These are phyloP conservation scores for Erodium trifolium DNA, from an alignment of 441 rosid genomes.

Conservation along the genomic window DNA sequence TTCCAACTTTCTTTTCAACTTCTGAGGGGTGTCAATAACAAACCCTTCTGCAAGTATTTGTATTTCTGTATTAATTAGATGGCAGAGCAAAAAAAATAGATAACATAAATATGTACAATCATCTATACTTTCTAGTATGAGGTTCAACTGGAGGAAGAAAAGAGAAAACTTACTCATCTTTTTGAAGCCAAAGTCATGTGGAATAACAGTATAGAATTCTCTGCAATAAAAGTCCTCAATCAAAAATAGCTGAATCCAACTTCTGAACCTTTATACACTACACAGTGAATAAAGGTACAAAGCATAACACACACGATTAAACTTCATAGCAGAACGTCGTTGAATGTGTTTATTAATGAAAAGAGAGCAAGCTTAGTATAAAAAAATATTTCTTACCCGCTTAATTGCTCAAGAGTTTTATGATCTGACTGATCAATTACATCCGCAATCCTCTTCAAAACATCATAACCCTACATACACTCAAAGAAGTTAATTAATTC, in stretches of 20 bases:
- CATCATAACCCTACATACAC: slow-evolving; percentile 66
- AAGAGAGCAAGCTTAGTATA: background rate
- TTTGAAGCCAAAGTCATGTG: slow-evolving; percentile 83
- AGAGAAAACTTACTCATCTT: slow-evolving; percentile 58
- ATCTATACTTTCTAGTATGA: background rate
- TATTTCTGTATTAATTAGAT: slow-evolving; percentile 15
- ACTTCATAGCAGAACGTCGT: background rate
- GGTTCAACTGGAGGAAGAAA: slow-evolving; percentile 11
- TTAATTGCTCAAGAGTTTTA: slow-evolving; percentile 56
- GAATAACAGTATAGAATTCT: slow-evolving; percentile 81
- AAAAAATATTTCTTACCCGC: slow-evolving; percentile 50
- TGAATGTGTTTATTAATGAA: background rate
- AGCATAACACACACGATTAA: background rate
- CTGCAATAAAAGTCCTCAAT: slow-evolving; percentile 34
- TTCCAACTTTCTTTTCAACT: slow-evolving; percentile 74
- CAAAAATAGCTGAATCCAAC: slow-evolving; percentile 10
- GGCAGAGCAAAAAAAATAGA: background rate
- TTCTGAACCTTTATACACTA: slow-evolving; percentile 4
- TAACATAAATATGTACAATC: background rate
- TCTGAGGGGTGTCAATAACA: slow-evolving; percentile 76
- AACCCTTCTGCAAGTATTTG: slow-evolving; percentile 61
- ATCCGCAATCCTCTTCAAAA: slow-evolving; percentile 66
- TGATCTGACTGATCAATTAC: slow-evolving; percentile 40
- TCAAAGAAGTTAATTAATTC: slow-evolving; percentile 12
- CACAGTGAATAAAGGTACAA: background rate